Conservation (phyloP, 1,284 basidiomycete genomes). For the Baeospora myosura region DNA sequence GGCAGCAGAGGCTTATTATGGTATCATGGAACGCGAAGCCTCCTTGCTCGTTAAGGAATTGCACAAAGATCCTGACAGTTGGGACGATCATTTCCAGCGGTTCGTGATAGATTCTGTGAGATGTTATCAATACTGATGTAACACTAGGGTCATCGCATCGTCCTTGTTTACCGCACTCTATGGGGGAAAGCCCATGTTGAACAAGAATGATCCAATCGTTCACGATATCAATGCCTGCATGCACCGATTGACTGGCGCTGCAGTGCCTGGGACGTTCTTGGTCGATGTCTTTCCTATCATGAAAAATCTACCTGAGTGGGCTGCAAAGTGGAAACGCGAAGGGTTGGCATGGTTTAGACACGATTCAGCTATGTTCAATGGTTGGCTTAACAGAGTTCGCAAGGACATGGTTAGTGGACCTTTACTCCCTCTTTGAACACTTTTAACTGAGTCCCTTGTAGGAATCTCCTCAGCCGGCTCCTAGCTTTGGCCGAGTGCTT, state of each 20-base stretch:
- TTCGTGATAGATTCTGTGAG: not conserved
- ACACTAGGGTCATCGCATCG: constrained; percentile 6
- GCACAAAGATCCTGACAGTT: constrained; percentile 5
- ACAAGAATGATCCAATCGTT: constrained; percentile 6
- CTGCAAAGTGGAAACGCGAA: no score
- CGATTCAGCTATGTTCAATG: constrained; percentile 16
- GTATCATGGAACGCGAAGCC: constrained; percentile 8
- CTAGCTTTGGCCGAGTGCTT: not conserved
- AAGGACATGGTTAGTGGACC: constrained; percentile 8
- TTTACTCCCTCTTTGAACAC: no score
- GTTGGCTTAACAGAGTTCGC: constrained; percentile 21
- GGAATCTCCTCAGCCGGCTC: no score
- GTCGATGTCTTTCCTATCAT: constrained; percentile 20
- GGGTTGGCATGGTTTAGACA: constrained; percentile 19
- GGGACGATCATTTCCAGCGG: constrained; percentile 9
- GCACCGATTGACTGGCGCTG: constrained; percentile 10
- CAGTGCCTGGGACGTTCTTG: constrained; percentile 15
- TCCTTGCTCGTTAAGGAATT: constrained; percentile 5
- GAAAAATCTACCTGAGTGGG: constrained; percentile 33
- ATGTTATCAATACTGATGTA: not conserved
- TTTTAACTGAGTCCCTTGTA: no score
- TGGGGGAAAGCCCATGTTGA: constrained; percentile 1
- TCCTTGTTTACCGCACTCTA: constrained; percentile 2
- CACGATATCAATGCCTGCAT: constrained; percentile 12
- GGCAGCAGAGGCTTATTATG: constrained; percentile 3